Conservation (phyloP, 2,329 filamentous ascomycete genomes). For the Fusarium sp. region DNA sequence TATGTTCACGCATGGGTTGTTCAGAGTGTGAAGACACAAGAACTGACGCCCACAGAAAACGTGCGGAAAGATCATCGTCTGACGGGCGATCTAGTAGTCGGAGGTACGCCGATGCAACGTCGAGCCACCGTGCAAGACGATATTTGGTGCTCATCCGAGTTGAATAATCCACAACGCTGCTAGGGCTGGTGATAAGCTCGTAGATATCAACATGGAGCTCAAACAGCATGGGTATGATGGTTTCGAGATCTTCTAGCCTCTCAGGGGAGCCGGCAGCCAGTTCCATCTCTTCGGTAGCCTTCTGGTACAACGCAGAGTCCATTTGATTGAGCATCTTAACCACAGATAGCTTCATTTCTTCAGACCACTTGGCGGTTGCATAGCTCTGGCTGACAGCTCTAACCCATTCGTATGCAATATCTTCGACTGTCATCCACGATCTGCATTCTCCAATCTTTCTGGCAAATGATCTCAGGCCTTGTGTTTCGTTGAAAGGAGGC, state of each 20-base stretch:
- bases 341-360: constrained; percentile 67
- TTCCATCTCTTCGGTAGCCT: constrained; percentile 60
- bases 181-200: constrained; percentile 69
- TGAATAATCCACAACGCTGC: constrained; percentile 64
- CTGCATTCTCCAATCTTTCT: constrained; percentile 58
- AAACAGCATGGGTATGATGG: constrained; percentile 69
- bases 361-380: constrained; percentile 68
- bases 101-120: constrained; percentile 62
- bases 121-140: constrained; percentile 66
- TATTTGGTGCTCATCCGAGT: constrained; percentile 64
- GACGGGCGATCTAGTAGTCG: constrained; percentile 52
- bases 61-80: constrained; percentile 60
- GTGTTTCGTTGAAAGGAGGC: constrained; percentile 65
- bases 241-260: constrained; percentile 55
- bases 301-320: constrained; percentile 66
- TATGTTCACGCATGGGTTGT: constrained; percentile 67
- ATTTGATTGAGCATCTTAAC: constrained; percentile 68
- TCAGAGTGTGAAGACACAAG: constrained; percentile 66
- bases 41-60: constrained; percentile 70
- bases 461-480: constrained; percentile 67
- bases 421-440: constrained; percentile 67
- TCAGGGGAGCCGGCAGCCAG: constrained; percentile 45
- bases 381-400: constrained; percentile 65
- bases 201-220: constrained; percentile 73
- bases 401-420: constrained; percentile 72